Evolutionary conservation across 257 asterid species (phyloP), one percentile per base, ranked within the genome.

Genomic region (Galeopsis tetrahit): DNA sequence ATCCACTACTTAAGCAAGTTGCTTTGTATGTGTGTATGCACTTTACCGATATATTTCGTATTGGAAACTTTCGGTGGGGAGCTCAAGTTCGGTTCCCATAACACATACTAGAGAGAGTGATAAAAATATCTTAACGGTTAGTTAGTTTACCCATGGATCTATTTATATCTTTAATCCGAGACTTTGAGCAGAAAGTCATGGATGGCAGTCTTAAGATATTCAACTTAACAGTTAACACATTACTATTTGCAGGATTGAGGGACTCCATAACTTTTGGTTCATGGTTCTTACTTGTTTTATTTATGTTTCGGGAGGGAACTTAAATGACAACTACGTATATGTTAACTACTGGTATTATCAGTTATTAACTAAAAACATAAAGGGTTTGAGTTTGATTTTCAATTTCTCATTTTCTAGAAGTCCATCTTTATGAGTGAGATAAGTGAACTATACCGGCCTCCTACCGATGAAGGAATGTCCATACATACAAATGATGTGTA

Each of bases 381-480:
- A 40, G 10, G 46, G 11, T 15, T 11, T 46, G 53, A 46, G 53
- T 46, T 31, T 40, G 55, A 14, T 42, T 34, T 60, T 33, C 48
- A 36, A 64, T 65, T 53, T 61, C 38, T 40, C 48, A 36, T 69
- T 65, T 53, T 61, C 38, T 33, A 33, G 39, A 44, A 69, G 5
- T 44, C 57, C 46, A 7, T 66, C 42, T 14, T 36, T 64, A 14
- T 17, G 61, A 38, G 49, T 42, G 17, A 48, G 44, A 32, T 63
- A 61, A 55, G 63, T 70, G 49, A 69, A 69, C 69, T 13, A 39
- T 61, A 60, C 68, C 71, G 32, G 14, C 61, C 67, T 36, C 2
- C 14, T 49, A 40, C 11, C 11, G 14, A 36, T 38, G 56, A 46
- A 39, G 21, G 63, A 42, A 51, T 46, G 59, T 46, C 49, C 49